phyloP scores from a whole-genome alignment of 2,329 filamentous ascomycete species.

The Pseudocercospora pini-densiflorae region DNA sequence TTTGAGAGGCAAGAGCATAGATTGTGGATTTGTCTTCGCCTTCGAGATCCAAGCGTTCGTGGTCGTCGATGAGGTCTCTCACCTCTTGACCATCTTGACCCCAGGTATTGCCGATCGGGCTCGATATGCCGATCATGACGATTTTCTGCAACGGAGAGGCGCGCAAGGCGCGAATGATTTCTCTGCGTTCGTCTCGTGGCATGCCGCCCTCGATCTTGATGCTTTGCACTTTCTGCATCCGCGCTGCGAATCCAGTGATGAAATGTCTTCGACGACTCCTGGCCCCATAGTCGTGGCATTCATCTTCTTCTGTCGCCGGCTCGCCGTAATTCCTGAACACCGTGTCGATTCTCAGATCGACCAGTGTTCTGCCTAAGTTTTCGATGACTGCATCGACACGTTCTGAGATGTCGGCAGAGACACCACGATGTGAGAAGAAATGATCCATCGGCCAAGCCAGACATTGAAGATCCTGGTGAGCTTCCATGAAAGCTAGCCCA shows the following conservation, averaged over 20 bases:
- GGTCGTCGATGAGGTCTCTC: constrained; percentile 22
- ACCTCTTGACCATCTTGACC: constrained; percentile 43
- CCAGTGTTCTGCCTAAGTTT: constrained; percentile 45
- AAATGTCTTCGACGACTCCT: constrained; percentile 38
- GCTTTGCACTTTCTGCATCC: constrained; percentile 47
- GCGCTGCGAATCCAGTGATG: constrained; percentile 49
- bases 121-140: constrained; percentile 51
- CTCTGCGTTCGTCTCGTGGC: constrained; percentile 53
- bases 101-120: constrained; percentile 53
- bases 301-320: constrained; percentile 17
- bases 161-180: constrained; percentile 49
- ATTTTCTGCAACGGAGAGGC: constrained; percentile 49
- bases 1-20: constrained; percentile 29
- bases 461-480: constrained; percentile 49
- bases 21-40: constrained; percentile 39
- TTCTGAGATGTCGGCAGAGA: constrained; percentile 33
- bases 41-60: constrained; percentile 35
- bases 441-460: constrained; percentile 53
- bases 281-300: background rate
- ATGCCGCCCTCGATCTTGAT: constrained; percentile 55
- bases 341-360: constrained; percentile 49
- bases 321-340: constrained; percentile 33
- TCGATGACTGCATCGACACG: constrained; percentile 41
- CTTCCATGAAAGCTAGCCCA: constrained; percentile 48
- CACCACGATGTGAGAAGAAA: constrained; percentile 45